Evolutionary conservation across 768 basidiomycete species (phyloP), one percentile per base, ranked within the genome.

Genomic region (Kwoniella bestiolae): DNA sequence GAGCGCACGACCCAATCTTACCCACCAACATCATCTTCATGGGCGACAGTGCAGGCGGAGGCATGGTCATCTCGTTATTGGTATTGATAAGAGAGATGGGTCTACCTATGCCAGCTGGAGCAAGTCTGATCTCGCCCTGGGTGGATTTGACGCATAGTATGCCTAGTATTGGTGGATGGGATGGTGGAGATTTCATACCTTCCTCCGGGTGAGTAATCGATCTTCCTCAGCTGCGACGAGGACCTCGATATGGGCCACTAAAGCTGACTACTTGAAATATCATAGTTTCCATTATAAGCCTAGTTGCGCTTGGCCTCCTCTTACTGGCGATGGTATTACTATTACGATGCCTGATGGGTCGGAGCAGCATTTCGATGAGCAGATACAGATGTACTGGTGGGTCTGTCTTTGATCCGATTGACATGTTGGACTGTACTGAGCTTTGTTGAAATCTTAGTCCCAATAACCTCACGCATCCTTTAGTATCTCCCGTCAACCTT

Each of bases 31-130:
- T 80, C 46, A 73, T 80, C 34, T 46, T 80, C 31, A 79, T 79
- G 67, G 79, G 79, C 31, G 79, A 80, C 47, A 78, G 76, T 7
- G 79, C 79, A 9, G 79, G 79, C 11, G 79, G 68, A 16, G 78
- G 78, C 0, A 68, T 80, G 64, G 70, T 70, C 9, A 67, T 80
- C 34, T 77, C 79, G 9, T 60, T 80, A 8, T 62, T 80, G 12
- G 60, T 76, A 14, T 41, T 80, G 34, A 76, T 80, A 11, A 45
- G 79, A 26, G 79, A 80, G 51, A 77, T 73, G 69, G 73, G 74
- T 2, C 60, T 80, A 28, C 76, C 78, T 2, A 76, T 79, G 73
- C 79, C 79, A 1, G 74, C 76, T 18, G 79, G 79, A 18, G 79
- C 79, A 25, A 75, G 76, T 50, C 55, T 77, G 35, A 73, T 80